phyloP scores from a whole-genome alignment of 805 yeast species.

The Zygosaccharomyces siamensis region DNA sequence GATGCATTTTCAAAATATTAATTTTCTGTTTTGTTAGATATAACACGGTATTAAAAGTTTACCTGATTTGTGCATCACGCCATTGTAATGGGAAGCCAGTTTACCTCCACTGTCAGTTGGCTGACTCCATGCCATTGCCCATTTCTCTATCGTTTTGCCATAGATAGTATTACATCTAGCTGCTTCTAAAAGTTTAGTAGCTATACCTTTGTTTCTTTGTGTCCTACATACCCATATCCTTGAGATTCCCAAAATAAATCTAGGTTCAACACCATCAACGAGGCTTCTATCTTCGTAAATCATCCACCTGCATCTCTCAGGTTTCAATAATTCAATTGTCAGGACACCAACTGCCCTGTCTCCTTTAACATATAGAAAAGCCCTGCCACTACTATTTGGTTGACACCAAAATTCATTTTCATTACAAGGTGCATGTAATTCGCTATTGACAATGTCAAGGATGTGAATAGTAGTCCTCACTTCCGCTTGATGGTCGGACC shows the following conservation, averaged over 20 bases:
- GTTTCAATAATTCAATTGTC: constrained; percentile 42
- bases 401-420: constrained; percentile 40
- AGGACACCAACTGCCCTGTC: constrained; percentile 52
- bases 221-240: constrained; percentile 44
- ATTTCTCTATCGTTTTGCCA: constrained; percentile 42
- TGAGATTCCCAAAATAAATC: constrained; percentile 43
- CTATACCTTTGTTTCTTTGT: constrained; percentile 50
- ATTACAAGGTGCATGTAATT: constrained; percentile 53
- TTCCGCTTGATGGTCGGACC: constrained; percentile 33
- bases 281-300: constrained; percentile 44
- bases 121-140: constrained; percentile 63
- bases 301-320: constrained; percentile 55
- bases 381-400: constrained; percentile 35
- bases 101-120: constrained; percentile 63
- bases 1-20: constrained; percentile 1
- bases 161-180: constrained; percentile 44
- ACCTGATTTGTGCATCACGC: constrained; percentile 44
- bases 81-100: constrained; percentile 53
- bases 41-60: constrained; percentile 33
- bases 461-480: constrained; percentile 38
- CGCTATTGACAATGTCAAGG: constrained; percentile 52
- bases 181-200: constrained; percentile 40
- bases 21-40: constrained; percentile 11
- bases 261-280: constrained; percentile 44
- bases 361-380: constrained; percentile 46